These are phyloP conservation scores for Colletotrichum limetticola DNA, from an alignment of 2,329 filamentous ascomycete genomes.

Conservation along the genomic window DNA sequence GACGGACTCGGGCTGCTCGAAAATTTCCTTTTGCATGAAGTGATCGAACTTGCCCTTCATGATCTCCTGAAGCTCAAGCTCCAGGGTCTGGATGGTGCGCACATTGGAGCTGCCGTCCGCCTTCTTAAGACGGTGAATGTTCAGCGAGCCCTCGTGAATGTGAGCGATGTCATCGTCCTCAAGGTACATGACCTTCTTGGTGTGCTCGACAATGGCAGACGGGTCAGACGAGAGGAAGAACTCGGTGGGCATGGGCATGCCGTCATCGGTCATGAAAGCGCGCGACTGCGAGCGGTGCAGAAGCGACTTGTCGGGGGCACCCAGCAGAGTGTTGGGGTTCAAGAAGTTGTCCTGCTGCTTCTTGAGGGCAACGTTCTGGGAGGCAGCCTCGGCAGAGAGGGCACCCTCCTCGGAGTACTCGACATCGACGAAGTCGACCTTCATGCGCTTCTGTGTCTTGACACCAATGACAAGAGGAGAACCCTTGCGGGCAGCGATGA, in stretches of 20 bases:
- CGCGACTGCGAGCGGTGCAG: slow-evolving; percentile 98
- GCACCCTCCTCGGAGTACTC: slow-evolving; percentile 92
- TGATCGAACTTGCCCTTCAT: slow-evolving; percentile 99
- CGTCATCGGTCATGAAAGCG: slow-evolving; percentile 98
- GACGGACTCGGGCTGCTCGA: slow-evolving; percentile 99
- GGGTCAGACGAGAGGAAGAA: slow-evolving; percentile 99
- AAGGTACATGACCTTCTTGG: slow-evolving; percentile 99
- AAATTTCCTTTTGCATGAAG: slow-evolving; percentile 99
- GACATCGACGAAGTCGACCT: slow-evolving; percentile 99
- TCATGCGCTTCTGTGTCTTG: slow-evolving; percentile 98
- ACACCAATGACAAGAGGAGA: slow-evolving; percentile 98
- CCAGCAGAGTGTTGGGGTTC: slow-evolving; percentile 76
- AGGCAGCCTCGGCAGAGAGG: slow-evolving; percentile 91
- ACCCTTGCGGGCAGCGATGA: slow-evolving; percentile 97
- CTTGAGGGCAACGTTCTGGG: slow-evolving; percentile 96
- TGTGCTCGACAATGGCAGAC: slow-evolving; percentile 98
- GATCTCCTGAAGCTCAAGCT: slow-evolving; percentile 99
- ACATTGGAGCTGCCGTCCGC: slow-evolving; percentile 97
- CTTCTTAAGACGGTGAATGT: slow-evolving; percentile 98
- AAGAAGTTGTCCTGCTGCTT: slow-evolving; percentile 79
- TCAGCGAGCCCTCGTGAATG: slow-evolving; percentile 98
- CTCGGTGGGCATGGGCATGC: slow-evolving; percentile 96
- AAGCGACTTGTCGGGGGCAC: slow-evolving; percentile 95
- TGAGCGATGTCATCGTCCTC: slow-evolving; percentile 99
- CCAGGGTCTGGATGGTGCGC: slow-evolving; percentile 96